These are phyloP conservation scores for Torrubiella hemipterigena DNA, from an alignment of 2,329 filamentous ascomycete species.

Conservation along the genomic window DNA sequence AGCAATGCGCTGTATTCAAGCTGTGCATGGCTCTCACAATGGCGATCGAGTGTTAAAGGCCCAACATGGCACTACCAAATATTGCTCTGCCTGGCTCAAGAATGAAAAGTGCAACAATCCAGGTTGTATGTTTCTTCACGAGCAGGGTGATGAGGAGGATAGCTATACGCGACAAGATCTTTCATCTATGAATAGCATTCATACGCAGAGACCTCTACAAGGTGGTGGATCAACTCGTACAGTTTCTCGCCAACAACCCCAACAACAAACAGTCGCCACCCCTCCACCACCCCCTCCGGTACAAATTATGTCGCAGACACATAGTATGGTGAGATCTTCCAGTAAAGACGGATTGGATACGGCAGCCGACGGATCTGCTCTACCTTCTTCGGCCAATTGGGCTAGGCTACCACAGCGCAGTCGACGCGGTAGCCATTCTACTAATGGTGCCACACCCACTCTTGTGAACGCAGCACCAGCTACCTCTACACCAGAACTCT, in stretches of 20 bases:
- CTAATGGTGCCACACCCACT: slow-evolving; percentile 70
- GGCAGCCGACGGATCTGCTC: slow-evolving; percentile 71
- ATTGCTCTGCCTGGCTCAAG: slow-evolving; percentile 92
- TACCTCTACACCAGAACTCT: background rate
- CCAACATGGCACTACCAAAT: slow-evolving; percentile 84
- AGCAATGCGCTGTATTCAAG: slow-evolving; percentile 77
- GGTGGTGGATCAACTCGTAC: slow-evolving; percentile 40
- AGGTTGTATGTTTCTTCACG: slow-evolving; percentile 96
- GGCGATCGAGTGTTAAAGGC: slow-evolving; percentile 76
- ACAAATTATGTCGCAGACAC: slow-evolving; percentile 21
- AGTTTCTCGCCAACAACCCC: slow-evolving; percentile 37
- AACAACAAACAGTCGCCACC: slow-evolving; percentile 16
- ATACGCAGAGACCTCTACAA: slow-evolving; percentile 58
- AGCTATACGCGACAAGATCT: slow-evolving; percentile 91
- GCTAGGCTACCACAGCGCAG: slow-evolving; percentile 59
- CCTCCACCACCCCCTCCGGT: slow-evolving; percentile 1
- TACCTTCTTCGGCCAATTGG: slow-evolving; percentile 92
- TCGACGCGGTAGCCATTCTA: slow-evolving; percentile 66
- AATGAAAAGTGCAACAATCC: slow-evolving; percentile 91
- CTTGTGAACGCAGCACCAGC: slow-evolving; percentile 57
- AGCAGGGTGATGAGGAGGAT: slow-evolving; percentile 95
- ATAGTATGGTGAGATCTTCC: slow-evolving; percentile 62
- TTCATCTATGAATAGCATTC: slow-evolving; percentile 86
- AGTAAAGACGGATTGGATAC: slow-evolving; percentile 66
- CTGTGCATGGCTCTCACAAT: slow-evolving; percentile 86